phyloP scores from a whole-genome alignment of 768 basidiomycete genomes.

The Boletus pseudo-olivaceus region DNA sequence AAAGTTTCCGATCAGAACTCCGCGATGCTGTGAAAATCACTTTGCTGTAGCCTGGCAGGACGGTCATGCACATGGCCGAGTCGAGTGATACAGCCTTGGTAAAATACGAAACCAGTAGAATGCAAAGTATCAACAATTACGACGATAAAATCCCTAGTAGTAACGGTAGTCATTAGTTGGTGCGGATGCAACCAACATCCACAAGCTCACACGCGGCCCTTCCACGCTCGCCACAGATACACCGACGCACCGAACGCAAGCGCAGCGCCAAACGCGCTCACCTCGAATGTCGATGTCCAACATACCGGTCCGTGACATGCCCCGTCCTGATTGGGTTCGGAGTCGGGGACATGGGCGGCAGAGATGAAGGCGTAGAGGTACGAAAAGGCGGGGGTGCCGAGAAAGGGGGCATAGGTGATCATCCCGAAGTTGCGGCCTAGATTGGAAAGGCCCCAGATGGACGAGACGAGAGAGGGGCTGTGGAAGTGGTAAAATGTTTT shows the following conservation, averaged over 20 bases:
- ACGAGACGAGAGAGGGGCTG: constrained; percentile 61
- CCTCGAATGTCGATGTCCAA: constrained; percentile 64
- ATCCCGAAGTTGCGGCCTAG: constrained; percentile 76
- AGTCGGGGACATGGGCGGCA: constrained; percentile 42
- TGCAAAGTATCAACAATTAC: too few relatives aligned
- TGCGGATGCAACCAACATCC: background rate
- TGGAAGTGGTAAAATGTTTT: background rate
- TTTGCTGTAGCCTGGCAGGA: too few relatives aligned
- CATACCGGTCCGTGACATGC: constrained; percentile 59
- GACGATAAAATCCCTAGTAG: background rate
- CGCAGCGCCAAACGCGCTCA: constrained; percentile 41
- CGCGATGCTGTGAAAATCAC: too few relatives aligned
- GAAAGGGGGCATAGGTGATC: constrained; percentile 69
- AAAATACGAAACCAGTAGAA: too few relatives aligned
- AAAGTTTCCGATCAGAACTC: too few relatives aligned
- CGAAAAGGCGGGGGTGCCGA: constrained; percentile 73
- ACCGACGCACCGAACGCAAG: constrained; percentile 44
- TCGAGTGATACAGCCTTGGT: too few relatives aligned
- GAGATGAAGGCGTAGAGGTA: constrained; percentile 75
- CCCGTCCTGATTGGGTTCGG: constrained; percentile 5
- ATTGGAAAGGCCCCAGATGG: constrained; percentile 69
- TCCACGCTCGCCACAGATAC: constrained; percentile 64
- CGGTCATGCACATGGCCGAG: too few relatives aligned
- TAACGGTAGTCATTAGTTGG: background rate
- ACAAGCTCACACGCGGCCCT: constrained; percentile 41